Conservation (phyloP, 108 stramenopile genomes). For the Fistulifera pelliculosa region DNA sequence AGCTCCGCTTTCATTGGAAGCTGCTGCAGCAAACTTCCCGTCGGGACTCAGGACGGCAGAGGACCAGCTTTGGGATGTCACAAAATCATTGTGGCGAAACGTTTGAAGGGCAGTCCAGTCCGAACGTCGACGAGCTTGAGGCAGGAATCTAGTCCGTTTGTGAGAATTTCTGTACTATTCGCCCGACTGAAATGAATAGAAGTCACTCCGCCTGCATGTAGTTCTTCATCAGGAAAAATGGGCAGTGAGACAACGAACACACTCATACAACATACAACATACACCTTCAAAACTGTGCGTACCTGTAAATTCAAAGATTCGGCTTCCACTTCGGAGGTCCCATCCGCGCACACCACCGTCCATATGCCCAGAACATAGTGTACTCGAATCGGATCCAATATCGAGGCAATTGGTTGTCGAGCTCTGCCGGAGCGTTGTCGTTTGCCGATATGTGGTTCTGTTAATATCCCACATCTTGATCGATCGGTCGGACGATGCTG, state of each 20-base stretch:
- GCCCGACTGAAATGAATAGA: constrained; percentile 68
- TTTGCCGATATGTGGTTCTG: constrained; percentile 67
- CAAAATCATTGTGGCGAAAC: constrained; percentile 42
- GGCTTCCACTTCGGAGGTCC: constrained; percentile 57
- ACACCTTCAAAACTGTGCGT: background rate
- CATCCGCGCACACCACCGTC: constrained; percentile 74
- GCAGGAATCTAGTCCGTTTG: constrained; percentile 65
- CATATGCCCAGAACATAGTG: constrained; percentile 58
- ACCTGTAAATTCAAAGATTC: constrained; percentile 45
- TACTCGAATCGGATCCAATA: constrained; percentile 26
- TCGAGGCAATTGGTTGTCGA: constrained; percentile 68
- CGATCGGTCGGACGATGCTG: constrained; percentile 72
- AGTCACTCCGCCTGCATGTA: constrained; percentile 65
- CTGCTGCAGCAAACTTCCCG: constrained; percentile 48
- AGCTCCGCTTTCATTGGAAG: constrained; percentile 48
- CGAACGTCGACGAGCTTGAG: constrained; percentile 66
- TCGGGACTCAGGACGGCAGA: constrained; percentile 54
- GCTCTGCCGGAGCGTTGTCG: constrained; percentile 56
- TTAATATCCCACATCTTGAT: constrained; percentile 82
- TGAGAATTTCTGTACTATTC: constrained; percentile 45
- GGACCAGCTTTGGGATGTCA: constrained; percentile 25
- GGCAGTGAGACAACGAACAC: background rate
- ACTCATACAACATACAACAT: background rate
- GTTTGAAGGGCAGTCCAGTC: constrained; percentile 30
- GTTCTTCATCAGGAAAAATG: constrained; percentile 11